Evolutionary conservation across 2,329 filamentous ascomycete species (phyloP).

Genomic region (Neofusicoccum ribis): DNA sequence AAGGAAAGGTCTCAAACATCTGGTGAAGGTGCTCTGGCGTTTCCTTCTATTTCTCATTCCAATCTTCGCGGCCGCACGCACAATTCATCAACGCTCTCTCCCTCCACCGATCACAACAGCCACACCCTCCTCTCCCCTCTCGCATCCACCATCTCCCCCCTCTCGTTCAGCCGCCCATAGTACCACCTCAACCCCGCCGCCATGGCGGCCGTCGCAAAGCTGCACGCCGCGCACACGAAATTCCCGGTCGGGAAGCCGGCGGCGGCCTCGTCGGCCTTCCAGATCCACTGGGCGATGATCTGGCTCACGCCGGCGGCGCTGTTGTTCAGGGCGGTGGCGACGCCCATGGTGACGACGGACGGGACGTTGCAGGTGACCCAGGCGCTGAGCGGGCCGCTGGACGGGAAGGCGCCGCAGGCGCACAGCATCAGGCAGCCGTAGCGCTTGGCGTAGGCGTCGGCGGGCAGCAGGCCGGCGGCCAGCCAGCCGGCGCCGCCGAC

Average conservation of each 20-base stretch:
- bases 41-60: too few relatives aligned
- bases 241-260: constrained; percentile 42
- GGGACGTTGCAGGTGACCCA: constrained; percentile 45
- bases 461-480: constrained; percentile 32
- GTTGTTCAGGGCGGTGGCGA: constrained; percentile 43
- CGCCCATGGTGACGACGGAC: constrained; percentile 37
- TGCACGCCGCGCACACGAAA: constrained; percentile 42
- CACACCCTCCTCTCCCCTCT: constrained; percentile 5
- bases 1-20: too few relatives aligned
- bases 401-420: constrained; percentile 40
- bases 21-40: too few relatives aligned
- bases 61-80: too few relatives aligned
- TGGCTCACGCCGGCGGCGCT: constrained; percentile 40
- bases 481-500: constrained; percentile 36
- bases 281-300: constrained; percentile 45
- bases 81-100: too few relatives aligned
- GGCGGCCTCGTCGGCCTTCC: constrained; percentile 32
- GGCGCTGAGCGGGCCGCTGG: constrained; percentile 37
- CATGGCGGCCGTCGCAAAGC: constrained; percentile 32
- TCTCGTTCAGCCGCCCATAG: constrained; percentile 32
- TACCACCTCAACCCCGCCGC: constrained; percentile 29
- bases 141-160: constrained; percentile 25
- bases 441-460: constrained; percentile 25
- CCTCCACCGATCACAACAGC: not conserved
- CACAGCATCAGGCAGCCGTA: constrained; percentile 42